A percentile compares a stretch with the other conserved stretches of the same genome.
phyloP scores from a whole-genome alignment of 139 green algal genomes.

The Yamagishiella unicocca region DNA sequence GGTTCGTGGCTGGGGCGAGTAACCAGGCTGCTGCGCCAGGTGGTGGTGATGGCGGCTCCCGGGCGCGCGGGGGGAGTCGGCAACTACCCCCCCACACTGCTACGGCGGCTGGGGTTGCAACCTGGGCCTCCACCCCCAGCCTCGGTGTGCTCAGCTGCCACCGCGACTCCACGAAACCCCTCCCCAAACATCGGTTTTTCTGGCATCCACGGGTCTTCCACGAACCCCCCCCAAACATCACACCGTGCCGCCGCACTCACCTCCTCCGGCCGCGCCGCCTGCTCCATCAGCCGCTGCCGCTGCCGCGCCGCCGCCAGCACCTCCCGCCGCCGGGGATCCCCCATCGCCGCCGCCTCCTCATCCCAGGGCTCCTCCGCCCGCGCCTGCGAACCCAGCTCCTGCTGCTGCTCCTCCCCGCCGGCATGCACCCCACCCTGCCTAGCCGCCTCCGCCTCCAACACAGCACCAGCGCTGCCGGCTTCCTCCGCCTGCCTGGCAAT shows the following conservation, averaged over 20 bases:
- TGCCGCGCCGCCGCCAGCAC: constrained; percentile 20
- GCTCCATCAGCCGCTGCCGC: not conserved
- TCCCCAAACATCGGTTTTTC: not conserved
- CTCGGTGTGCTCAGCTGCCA: no score
- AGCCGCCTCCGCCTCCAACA: no score
- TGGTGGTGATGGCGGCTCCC: no score
- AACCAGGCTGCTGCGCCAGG: no score
- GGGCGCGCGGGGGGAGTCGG: no score
- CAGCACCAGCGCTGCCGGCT: not conserved
- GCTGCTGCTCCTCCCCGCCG: not conserved
- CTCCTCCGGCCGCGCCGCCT: constrained; percentile 28
- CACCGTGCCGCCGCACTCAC: not conserved
- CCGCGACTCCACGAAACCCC: no score
- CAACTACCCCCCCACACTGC: no score
- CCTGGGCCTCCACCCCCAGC: no score
- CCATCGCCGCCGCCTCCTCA: not conserved
- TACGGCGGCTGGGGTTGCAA: no score
- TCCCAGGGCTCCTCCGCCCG: not conserved
- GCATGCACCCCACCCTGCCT: not conserved
- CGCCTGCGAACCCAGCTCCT: not conserved
- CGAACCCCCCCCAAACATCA: no score
- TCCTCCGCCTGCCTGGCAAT: not conserved
- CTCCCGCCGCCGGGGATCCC: constrained; percentile 18
- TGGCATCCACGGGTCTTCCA: no score
- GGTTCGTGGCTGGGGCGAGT: no score